Evolutionary conservation across 139 green algal genomes (phyloP).

Genomic region (Chlorella sorokiniana): DNA sequence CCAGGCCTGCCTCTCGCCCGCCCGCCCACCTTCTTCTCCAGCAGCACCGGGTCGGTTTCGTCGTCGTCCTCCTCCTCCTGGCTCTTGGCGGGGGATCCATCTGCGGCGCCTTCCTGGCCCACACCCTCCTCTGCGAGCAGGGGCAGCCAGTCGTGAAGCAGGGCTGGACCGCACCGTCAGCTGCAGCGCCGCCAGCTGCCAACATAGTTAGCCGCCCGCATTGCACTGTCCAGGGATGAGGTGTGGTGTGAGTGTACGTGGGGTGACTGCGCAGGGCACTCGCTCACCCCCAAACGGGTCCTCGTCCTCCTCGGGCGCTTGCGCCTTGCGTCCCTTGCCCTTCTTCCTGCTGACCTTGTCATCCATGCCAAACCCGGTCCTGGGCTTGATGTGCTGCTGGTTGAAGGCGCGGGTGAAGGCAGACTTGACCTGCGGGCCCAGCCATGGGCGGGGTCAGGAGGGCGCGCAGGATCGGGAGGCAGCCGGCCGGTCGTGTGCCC

Average conservation of each 20-base stretch:
- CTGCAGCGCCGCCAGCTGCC: no score
- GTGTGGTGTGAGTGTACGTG: no score
- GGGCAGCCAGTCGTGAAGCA: not conserved
- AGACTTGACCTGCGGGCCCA: slow-evolving; percentile 60
- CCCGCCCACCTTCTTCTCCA: slow-evolving; percentile 33
- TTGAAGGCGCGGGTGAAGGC: slow-evolving; percentile 85
- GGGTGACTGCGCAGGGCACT: not conserved
- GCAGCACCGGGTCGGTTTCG: slow-evolving; percentile 35
- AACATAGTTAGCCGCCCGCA: no score
- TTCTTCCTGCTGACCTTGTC: slow-evolving; percentile 35
- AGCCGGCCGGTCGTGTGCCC: not conserved
- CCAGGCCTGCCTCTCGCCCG: not conserved
- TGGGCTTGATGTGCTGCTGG: slow-evolving; percentile 48
- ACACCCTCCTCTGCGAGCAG: slow-evolving; percentile 18
- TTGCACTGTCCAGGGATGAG: no score
- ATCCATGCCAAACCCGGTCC: slow-evolving; percentile 35
- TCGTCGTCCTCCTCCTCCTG: slow-evolving; percentile 55
- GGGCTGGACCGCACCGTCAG: no score
- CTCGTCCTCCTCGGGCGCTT: slow-evolving; percentile 23
- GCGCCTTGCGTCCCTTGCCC: slow-evolving; percentile 43
- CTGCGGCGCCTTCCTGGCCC: slow-evolving; percentile 29
- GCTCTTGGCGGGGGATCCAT: slow-evolving; percentile 12
- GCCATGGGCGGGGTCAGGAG: not conserved
- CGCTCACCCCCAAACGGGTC: slow-evolving; percentile 8
- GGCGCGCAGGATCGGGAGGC: not conserved